These are phyloP conservation scores for Eucalyptus leucophloia DNA, from an alignment of 345 rosid species.

Conservation along the genomic window DNA sequence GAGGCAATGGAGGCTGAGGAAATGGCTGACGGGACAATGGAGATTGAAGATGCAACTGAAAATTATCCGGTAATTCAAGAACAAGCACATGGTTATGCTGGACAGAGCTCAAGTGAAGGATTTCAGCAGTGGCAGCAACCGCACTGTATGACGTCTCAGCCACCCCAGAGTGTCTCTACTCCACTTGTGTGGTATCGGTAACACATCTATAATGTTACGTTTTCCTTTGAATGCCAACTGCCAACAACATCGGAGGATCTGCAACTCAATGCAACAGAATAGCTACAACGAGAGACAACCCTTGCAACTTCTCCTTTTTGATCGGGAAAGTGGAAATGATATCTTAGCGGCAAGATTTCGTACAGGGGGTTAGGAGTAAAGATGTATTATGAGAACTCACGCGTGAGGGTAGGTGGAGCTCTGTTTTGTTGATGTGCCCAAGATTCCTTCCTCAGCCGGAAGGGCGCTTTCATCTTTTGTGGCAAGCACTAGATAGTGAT, in stretches of 20 bases:
- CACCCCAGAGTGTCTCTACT: constrained; percentile 20
- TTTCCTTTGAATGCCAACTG: not conserved
- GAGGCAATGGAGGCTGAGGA: constrained; percentile 44
- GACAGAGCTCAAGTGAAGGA: not conserved
- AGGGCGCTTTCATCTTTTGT: not conserved
- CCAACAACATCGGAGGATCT: not conserved
- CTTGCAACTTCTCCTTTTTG: not conserved
- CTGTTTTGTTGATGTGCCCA: not conserved
- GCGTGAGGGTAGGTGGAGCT: not conserved
- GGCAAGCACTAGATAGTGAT: not conserved
- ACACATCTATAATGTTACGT: not conserved
- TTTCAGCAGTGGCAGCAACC: constrained; percentile 35
- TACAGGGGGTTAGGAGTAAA: not conserved
- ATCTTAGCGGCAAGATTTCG: not conserved
- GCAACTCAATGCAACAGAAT: not conserved
- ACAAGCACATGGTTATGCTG: not conserved
- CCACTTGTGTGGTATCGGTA: constrained; percentile 47
- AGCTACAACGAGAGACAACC: not conserved
- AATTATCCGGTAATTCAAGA: not conserved
- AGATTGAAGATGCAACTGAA: constrained; percentile 22
- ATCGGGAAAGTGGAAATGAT: not conserved
- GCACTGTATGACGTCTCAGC: constrained; percentile 45
- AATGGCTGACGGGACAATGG: constrained; percentile 34
- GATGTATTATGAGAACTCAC: not conserved
- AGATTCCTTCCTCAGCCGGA: not conserved